Evolutionary conservation across 768 basidiomycete species (phyloP).

Genomic region (Macrocybe gigantea): DNA sequence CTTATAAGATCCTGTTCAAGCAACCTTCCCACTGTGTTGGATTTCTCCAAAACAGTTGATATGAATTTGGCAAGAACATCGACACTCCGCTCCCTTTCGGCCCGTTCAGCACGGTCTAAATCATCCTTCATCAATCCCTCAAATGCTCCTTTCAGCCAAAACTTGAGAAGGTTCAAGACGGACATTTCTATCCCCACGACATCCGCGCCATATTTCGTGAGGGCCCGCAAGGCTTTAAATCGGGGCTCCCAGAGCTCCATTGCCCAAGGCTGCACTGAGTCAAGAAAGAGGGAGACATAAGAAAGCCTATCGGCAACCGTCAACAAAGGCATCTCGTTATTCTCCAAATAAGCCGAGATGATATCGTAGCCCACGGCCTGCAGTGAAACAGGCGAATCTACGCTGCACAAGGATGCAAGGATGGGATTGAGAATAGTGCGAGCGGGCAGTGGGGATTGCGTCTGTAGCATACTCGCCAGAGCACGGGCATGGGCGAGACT

Average conservation of each 20-base stretch:
- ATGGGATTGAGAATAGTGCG: constrained; percentile 52
- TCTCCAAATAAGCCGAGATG: constrained; percentile 64
- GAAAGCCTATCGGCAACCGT: constrained; percentile 54
- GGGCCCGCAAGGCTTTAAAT: constrained; percentile 59
- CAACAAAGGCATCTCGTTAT: constrained; percentile 39
- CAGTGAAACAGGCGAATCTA: constrained; percentile 45
- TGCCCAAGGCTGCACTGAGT: constrained; percentile 42
- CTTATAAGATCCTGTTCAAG: constrained; percentile 50
- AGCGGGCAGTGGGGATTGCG: constrained; percentile 50
- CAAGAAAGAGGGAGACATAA: constrained; percentile 60
- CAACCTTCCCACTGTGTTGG: constrained; percentile 54
- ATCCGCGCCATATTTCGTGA: constrained; percentile 56
- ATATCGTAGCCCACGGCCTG: constrained; percentile 72
- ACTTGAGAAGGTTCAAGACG: constrained; percentile 48
- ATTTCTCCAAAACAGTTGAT: constrained; percentile 39
- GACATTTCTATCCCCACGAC: constrained; percentile 59
- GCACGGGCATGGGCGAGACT: constrained; percentile 58
- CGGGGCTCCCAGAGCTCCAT: constrained; percentile 68
- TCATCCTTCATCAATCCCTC: constrained; percentile 35
- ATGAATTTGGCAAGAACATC: constrained; percentile 57
- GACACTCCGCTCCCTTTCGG: constrained; percentile 61
- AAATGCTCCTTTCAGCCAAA: constrained; percentile 66
- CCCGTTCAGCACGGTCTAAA: constrained; percentile 33
- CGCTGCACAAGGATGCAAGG: constrained; percentile 51
- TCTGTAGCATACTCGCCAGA: constrained; percentile 45